Conservation (phyloP, 371 early-diverging fungal species). For the Rhizomucor miehei region DNA sequence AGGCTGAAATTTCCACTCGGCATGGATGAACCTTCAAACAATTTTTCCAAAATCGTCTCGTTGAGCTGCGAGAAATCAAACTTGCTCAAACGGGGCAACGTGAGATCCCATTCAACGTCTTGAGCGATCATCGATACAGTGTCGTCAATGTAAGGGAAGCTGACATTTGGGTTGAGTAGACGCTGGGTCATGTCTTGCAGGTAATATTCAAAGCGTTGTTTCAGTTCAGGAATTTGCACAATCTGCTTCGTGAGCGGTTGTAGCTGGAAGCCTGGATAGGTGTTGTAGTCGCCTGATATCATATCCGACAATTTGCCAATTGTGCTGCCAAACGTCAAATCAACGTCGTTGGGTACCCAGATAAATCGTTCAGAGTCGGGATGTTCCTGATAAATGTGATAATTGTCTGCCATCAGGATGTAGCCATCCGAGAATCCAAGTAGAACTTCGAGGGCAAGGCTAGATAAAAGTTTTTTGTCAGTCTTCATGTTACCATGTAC, state of each 20-base stretch:
- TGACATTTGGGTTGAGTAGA: slow-evolving; percentile 18
- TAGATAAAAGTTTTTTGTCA: slow-evolving; percentile 4
- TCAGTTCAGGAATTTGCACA: slow-evolving; percentile 17
- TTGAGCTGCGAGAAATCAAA: slow-evolving; percentile 5
- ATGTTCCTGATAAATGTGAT: slow-evolving; percentile 19
- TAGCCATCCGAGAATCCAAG: slow-evolving; percentile 39
- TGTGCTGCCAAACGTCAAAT: slow-evolving; percentile 23
- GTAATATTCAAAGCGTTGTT: slow-evolving; percentile 22
- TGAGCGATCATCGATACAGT: slow-evolving; percentile 23
- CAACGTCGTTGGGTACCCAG: slow-evolving; percentile 34
- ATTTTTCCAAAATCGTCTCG: neutral
- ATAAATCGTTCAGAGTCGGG: slow-evolving; percentile 12
- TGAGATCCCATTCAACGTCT: slow-evolving; percentile 38
- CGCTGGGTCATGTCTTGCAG: slow-evolving; percentile 7
- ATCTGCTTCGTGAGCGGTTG: slow-evolving; percentile 15
- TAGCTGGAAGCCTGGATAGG: slow-evolving; percentile 16
- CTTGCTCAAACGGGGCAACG: slow-evolving; percentile 15
- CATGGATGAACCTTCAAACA: too few relatives aligned
- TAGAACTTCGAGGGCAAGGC: slow-evolving; percentile 33
- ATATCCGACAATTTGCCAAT: slow-evolving; percentile 8
- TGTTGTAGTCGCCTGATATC: slow-evolving; percentile 26
- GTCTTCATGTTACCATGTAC: neutral
- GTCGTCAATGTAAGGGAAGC: slow-evolving; percentile 21
- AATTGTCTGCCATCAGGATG: slow-evolving; percentile 31
- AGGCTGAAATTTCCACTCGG: too few relatives aligned